Evolutionary conservation across 148 eudicot species (phyloP), one percentile per base, ranked within the genome.

Genomic region (Diospyros lotus): DNA sequence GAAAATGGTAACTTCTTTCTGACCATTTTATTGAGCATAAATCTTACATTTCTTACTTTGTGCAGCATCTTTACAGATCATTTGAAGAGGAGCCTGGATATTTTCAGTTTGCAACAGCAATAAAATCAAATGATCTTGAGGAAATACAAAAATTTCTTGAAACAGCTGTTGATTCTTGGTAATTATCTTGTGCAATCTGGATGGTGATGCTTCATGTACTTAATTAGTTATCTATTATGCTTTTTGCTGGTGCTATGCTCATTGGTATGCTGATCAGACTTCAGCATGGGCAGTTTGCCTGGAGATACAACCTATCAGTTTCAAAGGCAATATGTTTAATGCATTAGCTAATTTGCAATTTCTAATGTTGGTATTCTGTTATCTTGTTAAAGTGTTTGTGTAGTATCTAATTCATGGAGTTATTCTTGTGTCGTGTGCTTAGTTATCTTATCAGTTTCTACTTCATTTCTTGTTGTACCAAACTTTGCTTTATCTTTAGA

Each of bases 61-160:
- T 83, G 84, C 94, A 94, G 97, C 90, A 81, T 75, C 94, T 95
- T 58, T 90, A 89, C 76, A 79, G 82, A 66, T 92, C 98, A 60
- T 92, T 95, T 79, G 88, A 81, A 81, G 97, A 89, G 86, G 94
- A 92, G 59, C 77, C 82, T 74, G 91, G 96, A 55, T 89, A 41
- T 81, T 85, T 95, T 71, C 94, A 92, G 81, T 89, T 90, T 87
- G 97, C 98, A 62, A 90, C 92, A 82, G 84, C 88, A 58, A 80
- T 90, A 73, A 85, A 86, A 67, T 95, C 97, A 61, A 88, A 73
- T 75, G 98, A 95, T 88, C 88, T 95, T 40, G 97, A 92, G 78
- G 97, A 95, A 79, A 95, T 95, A 85, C 94, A 90, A 51, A 92
- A 87, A 76, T 95, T 95, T 86, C 96, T 95, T 76, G 97, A 95